Conservation (phyloP, 208 protist genomes). For the Endotrypanum monterogeii region DNA sequence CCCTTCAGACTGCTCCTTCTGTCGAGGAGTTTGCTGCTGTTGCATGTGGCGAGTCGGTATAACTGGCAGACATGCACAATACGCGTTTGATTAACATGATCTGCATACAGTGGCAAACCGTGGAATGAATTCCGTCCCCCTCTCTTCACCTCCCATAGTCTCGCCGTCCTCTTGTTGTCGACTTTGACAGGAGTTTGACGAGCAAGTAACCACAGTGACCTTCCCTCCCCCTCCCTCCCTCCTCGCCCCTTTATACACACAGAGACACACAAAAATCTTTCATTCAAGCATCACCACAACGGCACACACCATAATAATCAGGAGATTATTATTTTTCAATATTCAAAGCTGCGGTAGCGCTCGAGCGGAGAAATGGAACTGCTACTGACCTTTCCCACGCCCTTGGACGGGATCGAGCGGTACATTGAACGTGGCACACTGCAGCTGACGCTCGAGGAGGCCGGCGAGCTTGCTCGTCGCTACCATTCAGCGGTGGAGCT, state of each 20-base stretch:
- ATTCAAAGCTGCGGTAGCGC: not conserved
- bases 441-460: slow-evolving; percentile 53
- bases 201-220: not conserved
- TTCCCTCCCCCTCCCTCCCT: not conserved
- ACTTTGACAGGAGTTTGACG: not conserved
- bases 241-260: not conserved
- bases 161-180: not conserved
- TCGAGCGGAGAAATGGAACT: slow-evolving; percentile 30
- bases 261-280: too few relatives aligned
- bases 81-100: too few relatives aligned
- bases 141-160: not conserved
- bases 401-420: slow-evolving; percentile 25
- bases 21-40: not conserved
- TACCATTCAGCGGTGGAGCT: slow-evolving; percentile 55
- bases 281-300: not conserved
- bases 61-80: too few relatives aligned
- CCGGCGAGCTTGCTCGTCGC: slow-evolving; percentile 23
- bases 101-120: too few relatives aligned
- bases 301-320: not conserved
- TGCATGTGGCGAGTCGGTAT: not conserved
- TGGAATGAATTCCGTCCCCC: not conserved
- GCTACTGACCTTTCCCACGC: slow-evolving; percentile 61
- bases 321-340: too few relatives aligned
- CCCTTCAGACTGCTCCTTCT: not conserved
- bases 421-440: slow-evolving; percentile 38